Conservation (phyloP, 768 basidiomycete species). For the Russula abietina region DNA sequence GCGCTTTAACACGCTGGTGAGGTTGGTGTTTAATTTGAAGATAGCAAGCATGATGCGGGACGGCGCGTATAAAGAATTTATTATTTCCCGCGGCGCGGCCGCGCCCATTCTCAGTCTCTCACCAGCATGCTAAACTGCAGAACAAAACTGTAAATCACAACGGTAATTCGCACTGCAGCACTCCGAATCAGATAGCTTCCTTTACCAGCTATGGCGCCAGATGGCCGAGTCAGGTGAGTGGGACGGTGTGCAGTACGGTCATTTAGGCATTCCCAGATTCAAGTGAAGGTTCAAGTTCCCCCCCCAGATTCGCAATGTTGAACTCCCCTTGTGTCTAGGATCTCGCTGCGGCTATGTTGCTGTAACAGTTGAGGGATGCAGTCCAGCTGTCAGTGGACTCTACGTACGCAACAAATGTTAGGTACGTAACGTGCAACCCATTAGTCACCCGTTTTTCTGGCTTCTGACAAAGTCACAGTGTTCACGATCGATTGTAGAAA, state of each 20-base stretch:
- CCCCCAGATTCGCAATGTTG: neutral
- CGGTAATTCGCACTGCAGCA: slow-evolving; percentile 20
- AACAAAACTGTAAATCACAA: neutral
- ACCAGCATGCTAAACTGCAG: no score
- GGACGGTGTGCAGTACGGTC: slow-evolving; percentile 58
- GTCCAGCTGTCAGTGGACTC: slow-evolving; percentile 16
- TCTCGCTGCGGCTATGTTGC: slow-evolving; percentile 16
- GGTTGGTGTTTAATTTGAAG: neutral
- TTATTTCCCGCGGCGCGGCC: no score
- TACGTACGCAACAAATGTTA: slow-evolving; percentile 8
- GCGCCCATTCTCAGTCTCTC: no score
- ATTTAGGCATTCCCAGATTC: no score
- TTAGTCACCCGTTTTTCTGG: neutral
- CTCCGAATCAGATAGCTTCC: slow-evolving; percentile 20
- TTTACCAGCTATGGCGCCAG: slow-evolving; percentile 44
- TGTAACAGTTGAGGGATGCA: slow-evolving; percentile 20
- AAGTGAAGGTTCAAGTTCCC: no score
- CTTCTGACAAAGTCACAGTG: neutral
- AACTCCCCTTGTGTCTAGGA: neutral
- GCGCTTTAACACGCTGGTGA: slow-evolving; percentile 1
- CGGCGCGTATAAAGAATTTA: no score
- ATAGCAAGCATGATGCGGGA: no score
- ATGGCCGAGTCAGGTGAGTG: slow-evolving; percentile 71
- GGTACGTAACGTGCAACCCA: slow-evolving; percentile 1
- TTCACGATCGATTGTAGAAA: slow-evolving; percentile 3